Conservation (phyloP, 2,329 filamentous ascomycete species). For the Sporothrix sp. region DNA sequence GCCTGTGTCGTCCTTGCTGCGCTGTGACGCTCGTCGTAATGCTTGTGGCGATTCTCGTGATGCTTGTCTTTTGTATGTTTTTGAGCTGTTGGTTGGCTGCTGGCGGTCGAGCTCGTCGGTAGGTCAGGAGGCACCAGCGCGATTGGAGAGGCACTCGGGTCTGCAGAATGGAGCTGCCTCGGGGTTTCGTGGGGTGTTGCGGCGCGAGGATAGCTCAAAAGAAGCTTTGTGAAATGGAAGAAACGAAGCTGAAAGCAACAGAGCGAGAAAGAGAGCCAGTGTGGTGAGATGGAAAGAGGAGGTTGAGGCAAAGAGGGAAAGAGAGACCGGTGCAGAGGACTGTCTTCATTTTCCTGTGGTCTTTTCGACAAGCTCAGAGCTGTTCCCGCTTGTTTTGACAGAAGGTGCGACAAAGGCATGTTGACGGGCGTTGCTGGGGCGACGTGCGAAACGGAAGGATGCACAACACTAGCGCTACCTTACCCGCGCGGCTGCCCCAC, state of each 20-base stretch:
- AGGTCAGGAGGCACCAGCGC: too few species aligned
- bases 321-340: neutral
- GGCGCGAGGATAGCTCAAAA: too few species aligned
- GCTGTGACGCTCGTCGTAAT: too few species aligned
- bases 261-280: too few species aligned
- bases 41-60: neutral
- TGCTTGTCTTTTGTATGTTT: too few species aligned
- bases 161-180: too few species aligned
- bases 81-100: too few species aligned
- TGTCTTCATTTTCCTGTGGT: neutral
- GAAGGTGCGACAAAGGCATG: slow-evolving; percentile 6
- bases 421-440: slow-evolving; percentile 11
- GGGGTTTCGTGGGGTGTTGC: too few species aligned
- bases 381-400: slow-evolving; percentile 8
- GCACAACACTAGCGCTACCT: neutral
- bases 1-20: neutral
- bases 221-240: neutral
- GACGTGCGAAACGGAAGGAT: slow-evolving; percentile 5
- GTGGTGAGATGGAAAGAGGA: neutral
- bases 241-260: neutral
- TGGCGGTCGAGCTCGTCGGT: too few species aligned
- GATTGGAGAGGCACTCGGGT: too few species aligned
- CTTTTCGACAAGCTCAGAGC: neutral
- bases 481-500: neutral
- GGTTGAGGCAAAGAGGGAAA: neutral